phyloP scores from a whole-genome alignment of 2,329 filamentous ascomycete genomes.

The Exophiala sideris region DNA sequence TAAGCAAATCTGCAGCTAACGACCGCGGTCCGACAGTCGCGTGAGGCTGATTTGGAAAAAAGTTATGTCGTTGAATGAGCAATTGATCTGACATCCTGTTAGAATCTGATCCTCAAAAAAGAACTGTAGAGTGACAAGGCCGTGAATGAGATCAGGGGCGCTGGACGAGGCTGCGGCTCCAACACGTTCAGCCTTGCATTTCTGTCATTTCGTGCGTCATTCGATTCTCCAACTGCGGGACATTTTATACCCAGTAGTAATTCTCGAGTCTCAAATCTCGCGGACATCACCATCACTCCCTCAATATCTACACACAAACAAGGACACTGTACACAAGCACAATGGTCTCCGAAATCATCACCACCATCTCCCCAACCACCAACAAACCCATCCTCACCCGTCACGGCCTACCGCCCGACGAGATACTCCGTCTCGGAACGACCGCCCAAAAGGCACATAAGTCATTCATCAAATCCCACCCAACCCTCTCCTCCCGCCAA shows the following conservation, averaged over 20 bases:
- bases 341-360: conserved; percentile 57
- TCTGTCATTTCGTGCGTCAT: no score
- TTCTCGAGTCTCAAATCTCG: no score
- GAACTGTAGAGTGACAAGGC: no score
- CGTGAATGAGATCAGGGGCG: no score
- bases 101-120: no score
- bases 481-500: conserved; percentile 70
- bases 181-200: neutral
- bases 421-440: conserved; percentile 69
- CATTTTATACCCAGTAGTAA: neutral
- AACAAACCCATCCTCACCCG: conserved; percentile 80
- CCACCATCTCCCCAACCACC: conserved; percentile 85
- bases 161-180: neutral
- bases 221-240: conserved; percentile 7
- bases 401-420: conserved; percentile 66
- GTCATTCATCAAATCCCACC: conserved; percentile 73
- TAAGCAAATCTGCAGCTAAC: neutral
- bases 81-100: no score
- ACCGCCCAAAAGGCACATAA: conserved; percentile 72
- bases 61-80: no score
- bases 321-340: neutral
- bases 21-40: no score
- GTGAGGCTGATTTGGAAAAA: no score
- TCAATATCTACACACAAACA: neutral
- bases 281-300: neutral